A percentile compares a stretch with the other conserved stretches of the same genome.
Conservation (phyloP, 2,329 filamentous ascomycete genomes). For the Aureobasidium uvarum region DNA sequence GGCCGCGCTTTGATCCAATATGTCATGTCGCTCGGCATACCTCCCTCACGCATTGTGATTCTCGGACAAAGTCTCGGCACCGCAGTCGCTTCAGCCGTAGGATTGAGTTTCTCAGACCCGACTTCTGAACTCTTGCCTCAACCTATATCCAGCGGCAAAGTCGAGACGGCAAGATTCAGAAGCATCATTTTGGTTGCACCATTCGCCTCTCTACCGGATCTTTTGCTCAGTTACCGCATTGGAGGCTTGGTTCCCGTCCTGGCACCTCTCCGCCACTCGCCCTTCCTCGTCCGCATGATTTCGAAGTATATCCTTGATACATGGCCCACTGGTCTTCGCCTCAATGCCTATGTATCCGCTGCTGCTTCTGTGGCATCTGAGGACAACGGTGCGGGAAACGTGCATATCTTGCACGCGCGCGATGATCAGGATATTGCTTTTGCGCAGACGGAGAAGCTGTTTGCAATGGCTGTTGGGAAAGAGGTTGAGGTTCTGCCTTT, state of each 20-base stretch:
- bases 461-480: constrained; percentile 56
- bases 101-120: constrained; percentile 61
- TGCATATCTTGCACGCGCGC: constrained; percentile 74
- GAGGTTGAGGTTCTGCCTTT: constrained; percentile 34
- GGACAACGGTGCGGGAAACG: constrained; percentile 45
- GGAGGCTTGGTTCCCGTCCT: constrained; percentile 76
- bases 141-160: constrained; percentile 33
- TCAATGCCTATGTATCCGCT: constrained; percentile 63
- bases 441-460: constrained; percentile 64
- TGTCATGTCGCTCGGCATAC: constrained; percentile 64
- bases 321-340: constrained; percentile 71
- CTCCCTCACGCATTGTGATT: constrained; percentile 70
- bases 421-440: constrained; percentile 83
- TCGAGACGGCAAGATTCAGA: constrained; percentile 59
- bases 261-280: constrained; percentile 68
- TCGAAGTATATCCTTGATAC: constrained; percentile 68
- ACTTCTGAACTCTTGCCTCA: constrained; percentile 17
- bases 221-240: constrained; percentile 75
- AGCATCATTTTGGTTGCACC: constrained; percentile 75
- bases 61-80: constrained; percentile 88
- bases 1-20: constrained; percentile 71
- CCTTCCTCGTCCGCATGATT: constrained; percentile 61
- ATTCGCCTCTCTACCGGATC: constrained; percentile 70
- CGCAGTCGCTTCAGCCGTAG: constrained; percentile 72
- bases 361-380: constrained; percentile 34